phyloP scores from a whole-genome alignment of 2,329 filamentous ascomycete genomes.

The Pyricularia sp. region DNA sequence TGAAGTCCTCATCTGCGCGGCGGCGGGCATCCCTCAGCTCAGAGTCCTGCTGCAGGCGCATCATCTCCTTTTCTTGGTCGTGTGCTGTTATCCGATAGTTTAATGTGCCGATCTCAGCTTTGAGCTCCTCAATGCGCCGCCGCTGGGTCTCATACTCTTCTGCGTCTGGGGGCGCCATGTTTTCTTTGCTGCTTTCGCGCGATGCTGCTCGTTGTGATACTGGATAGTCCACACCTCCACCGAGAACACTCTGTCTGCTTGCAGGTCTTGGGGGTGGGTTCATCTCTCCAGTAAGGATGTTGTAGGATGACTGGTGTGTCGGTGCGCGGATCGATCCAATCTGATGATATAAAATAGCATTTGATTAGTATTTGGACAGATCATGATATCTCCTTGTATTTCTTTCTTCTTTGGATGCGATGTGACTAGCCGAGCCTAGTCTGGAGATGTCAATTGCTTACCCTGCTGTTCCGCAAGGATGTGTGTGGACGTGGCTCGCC shows the following conservation, averaged over 20 bases:
- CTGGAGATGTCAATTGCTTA: conserved; percentile 10
- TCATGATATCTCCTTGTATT: background rate
- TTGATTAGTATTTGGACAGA: background rate
- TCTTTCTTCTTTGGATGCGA: background rate
- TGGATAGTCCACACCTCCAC: conserved; percentile 1
- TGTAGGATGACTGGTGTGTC: conserved; percentile 24
- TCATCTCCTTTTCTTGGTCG: conserved; percentile 80
- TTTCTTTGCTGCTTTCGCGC: conserved; percentile 50
- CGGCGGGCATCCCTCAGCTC: conserved; percentile 73
- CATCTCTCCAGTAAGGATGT: conserved; percentile 26
- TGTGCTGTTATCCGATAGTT: conserved; percentile 80
- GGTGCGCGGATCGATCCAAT: conserved; percentile 17
- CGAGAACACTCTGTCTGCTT: background rate
- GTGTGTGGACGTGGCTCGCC: conserved; percentile 17
- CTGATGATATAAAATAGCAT: conserved; percentile 8
- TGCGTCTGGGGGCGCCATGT: conserved; percentile 47
- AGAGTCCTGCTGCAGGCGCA: conserved; percentile 68
- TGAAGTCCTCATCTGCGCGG: conserved; percentile 79
- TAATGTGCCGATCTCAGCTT: conserved; percentile 80
- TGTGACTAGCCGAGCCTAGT: too few species aligned
- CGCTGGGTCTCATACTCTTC: conserved; percentile 50
- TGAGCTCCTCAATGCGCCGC: conserved; percentile 63
- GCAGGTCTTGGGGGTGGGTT: background rate
- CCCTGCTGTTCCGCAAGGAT: conserved; percentile 18
- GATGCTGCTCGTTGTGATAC: conserved; percentile 34